Base-by-base conservation (phyloP, 2,329 filamentous ascomycete species). In the Pseudocercospora macadamiae region DNA sequence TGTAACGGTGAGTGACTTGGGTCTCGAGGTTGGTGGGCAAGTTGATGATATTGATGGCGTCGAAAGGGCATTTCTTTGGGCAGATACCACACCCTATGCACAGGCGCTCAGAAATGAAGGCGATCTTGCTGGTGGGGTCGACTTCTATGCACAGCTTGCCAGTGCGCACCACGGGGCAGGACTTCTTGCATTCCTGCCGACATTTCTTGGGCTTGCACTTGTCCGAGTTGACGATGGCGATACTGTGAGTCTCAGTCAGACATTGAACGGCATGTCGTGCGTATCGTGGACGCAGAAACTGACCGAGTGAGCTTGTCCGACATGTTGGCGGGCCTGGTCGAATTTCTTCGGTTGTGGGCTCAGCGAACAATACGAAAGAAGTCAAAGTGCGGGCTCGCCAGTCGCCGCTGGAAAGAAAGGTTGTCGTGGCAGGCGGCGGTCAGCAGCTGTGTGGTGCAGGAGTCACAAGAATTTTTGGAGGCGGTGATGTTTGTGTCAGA, bases 1-100 rank as follows among this genome's bases (percentile, higher is more conserved):
- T 96, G 83, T 99, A 99, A 75, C 95, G 90, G 78, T 99, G 96
- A 68, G 95, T 97, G 73, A 99, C 92, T 77, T 97, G 90, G 67
- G 89, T 96, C 79, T 99, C 95, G 77, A 99, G 89, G 80, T 99
- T 99, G 76, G 95, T 99, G 69, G 96, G 95, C 83, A 99, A 82
- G 82, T 99, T 99, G 91, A 99, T 99, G 78, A 99, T 99, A 77
- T 93, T 96, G 80, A 99, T 99, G 66, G 95, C 95, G 74, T 93
- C 89, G 79, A 99, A 99, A 14, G 95, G 95, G 77, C 95, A 99
- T 79, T 97, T 97, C 83, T 99, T 99, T 44, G 93, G 92, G 78
- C 96, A 99, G 81, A 99, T 99, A 88, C 95, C 96, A 75, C 96
- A 99, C 78, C 95, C 95, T 72, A 97, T 97, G 76, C 93, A 97